phyloP scores from a whole-genome alignment of 2,329 filamentous ascomycete genomes.

The Trematosphaeria pertusa region DNA sequence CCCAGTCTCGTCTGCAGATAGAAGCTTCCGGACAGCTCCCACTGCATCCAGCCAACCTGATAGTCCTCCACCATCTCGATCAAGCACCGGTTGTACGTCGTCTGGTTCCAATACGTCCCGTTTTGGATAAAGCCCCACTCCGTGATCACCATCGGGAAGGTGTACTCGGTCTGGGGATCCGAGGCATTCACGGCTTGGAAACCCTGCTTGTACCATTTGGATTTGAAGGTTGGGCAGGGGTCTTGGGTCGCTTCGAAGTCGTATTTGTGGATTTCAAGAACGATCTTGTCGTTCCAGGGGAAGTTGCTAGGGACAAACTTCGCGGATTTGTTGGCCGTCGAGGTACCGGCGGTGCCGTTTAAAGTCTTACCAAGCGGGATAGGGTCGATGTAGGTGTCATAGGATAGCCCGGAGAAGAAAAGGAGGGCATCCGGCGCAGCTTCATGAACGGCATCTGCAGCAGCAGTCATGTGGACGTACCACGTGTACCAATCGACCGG shows the following conservation, averaged over 20 bases:
- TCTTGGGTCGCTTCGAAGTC: constrained; percentile 42
- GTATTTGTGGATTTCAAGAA: constrained; percentile 44
- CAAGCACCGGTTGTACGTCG: constrained; percentile 39
- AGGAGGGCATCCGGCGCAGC: constrained; percentile 35
- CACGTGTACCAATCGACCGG: constrained; percentile 46
- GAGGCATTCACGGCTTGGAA: constrained; percentile 39
- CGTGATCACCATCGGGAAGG: constrained; percentile 41
- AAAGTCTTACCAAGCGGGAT: constrained; percentile 42
- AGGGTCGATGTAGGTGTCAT: constrained; percentile 42
- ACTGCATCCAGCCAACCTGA: constrained; percentile 39
- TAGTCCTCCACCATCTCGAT: constrained; percentile 43
- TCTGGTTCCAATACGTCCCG: constrained; percentile 42
- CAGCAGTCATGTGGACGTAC: constrained; percentile 43
- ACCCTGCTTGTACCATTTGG: constrained; percentile 43
- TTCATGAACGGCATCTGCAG: constrained; percentile 38
- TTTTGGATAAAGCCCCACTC: constrained; percentile 44
- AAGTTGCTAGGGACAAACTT: constrained; percentile 34
- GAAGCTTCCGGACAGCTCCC: constrained; percentile 40
- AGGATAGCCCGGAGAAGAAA: constrained; percentile 43
- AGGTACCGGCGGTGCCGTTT: constrained; percentile 33
- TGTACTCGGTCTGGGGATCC: constrained; percentile 37
- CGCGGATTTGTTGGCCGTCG: constrained; percentile 35
- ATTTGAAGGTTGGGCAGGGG: constrained; percentile 39
- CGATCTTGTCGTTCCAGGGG: constrained; percentile 38
- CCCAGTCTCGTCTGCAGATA: constrained; percentile 49